Percentiles rank a stretch among this genome's conserved stretches.
These are phyloP conservation scores for Tuber calosporum DNA, from an alignment of 495 filamentous ascomycete genomes.

Conservation along the genomic window DNA sequence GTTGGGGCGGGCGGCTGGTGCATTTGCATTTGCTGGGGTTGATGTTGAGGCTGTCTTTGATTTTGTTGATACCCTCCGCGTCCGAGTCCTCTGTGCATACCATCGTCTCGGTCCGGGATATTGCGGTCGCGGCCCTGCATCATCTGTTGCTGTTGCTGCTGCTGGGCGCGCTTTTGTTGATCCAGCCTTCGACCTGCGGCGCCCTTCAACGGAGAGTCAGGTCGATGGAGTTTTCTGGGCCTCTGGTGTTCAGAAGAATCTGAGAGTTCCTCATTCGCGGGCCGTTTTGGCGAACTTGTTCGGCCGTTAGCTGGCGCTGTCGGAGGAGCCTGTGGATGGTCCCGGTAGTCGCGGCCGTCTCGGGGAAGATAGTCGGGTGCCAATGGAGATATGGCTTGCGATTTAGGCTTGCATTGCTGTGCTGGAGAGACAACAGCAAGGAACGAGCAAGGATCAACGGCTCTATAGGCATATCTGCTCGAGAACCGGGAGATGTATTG, in stretches of 20 bases:
- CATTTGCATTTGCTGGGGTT: conserved; percentile 13
- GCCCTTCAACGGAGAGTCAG: conserved; percentile 80
- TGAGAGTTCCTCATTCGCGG: conserved; percentile 32
- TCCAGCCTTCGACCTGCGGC: conserved; percentile 74
- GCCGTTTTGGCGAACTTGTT: conserved; percentile 34
- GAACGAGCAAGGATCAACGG: conserved; percentile 68
- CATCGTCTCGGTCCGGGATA: conserved; percentile 23
- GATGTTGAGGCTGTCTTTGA: conserved; percentile 20
- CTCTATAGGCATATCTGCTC: conserved; percentile 59
- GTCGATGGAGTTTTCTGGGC: conserved; percentile 73
- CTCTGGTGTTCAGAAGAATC: conserved; percentile 46
- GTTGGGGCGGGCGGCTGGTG: conserved; percentile 45
- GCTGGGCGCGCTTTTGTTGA: conserved; percentile 60
- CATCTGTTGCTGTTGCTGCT: conserved; percentile 20
- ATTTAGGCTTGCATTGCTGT: conserved; percentile 64
- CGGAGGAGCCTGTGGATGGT: conserved; percentile 14
- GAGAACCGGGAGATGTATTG: conserved; percentile 67
- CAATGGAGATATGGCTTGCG: conserved; percentile 41
- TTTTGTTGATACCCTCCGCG: conserved; percentile 26
- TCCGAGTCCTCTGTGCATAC: conserved; percentile 7
- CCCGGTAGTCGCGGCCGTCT: conserved; percentile 21
- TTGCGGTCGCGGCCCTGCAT: conserved; percentile 44
- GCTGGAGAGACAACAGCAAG: conserved; percentile 75
- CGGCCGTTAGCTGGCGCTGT: conserved; percentile 24
- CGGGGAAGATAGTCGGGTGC: conserved; percentile 45